Evolutionary conservation across 2,329 filamentous ascomycete genomes (phyloP).

Genomic region (Emericellopsis atlantica): DNA sequence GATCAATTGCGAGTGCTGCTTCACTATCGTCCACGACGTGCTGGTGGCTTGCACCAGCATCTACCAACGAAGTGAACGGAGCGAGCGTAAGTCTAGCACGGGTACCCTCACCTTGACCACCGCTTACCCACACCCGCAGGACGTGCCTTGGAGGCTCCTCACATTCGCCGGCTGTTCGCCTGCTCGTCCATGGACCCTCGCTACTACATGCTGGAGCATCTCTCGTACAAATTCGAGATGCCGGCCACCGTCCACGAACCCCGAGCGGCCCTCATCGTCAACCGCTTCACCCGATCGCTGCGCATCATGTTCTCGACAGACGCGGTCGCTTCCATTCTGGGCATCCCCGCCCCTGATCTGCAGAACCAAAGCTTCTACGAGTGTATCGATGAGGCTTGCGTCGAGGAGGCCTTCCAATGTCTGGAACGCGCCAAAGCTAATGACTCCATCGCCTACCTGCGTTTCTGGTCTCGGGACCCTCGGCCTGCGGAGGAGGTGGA

Average conservation of each 20-base stretch:
- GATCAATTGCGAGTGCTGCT: slow-evolving; percentile 78
- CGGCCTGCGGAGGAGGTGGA: slow-evolving; percentile 43
- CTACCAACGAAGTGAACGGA: slow-evolving; percentile 56
- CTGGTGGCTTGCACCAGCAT: slow-evolving; percentile 75
- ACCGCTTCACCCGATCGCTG: slow-evolving; percentile 71
- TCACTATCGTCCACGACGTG: slow-evolving; percentile 80
- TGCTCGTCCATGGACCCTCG: slow-evolving; percentile 72
- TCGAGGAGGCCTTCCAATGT: slow-evolving; percentile 64
- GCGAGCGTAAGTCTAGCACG: slow-evolving; percentile 50
- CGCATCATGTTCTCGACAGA: slow-evolving; percentile 81
- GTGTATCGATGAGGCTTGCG: slow-evolving; percentile 67
- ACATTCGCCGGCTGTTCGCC: slow-evolving; percentile 68
- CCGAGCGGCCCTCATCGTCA: slow-evolving; percentile 72
- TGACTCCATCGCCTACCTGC: slow-evolving; percentile 80
- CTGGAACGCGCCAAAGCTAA: slow-evolving; percentile 80
- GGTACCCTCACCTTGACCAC: neutral
- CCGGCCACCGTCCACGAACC: slow-evolving; percentile 59
- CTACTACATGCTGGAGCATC: slow-evolving; percentile 79
- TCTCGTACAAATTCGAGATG: slow-evolving; percentile 68
- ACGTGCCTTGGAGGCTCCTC: slow-evolving; percentile 63
- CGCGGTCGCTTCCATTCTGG: slow-evolving; percentile 63
- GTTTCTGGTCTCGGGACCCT: slow-evolving; percentile 74
- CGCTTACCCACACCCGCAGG: slow-evolving; percentile 31
- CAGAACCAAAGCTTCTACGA: slow-evolving; percentile 76
- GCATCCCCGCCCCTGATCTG: slow-evolving; percentile 55